Conservation (phyloP, 1,284 basidiomycete species). For the Coriolopsis trogii region DNA sequence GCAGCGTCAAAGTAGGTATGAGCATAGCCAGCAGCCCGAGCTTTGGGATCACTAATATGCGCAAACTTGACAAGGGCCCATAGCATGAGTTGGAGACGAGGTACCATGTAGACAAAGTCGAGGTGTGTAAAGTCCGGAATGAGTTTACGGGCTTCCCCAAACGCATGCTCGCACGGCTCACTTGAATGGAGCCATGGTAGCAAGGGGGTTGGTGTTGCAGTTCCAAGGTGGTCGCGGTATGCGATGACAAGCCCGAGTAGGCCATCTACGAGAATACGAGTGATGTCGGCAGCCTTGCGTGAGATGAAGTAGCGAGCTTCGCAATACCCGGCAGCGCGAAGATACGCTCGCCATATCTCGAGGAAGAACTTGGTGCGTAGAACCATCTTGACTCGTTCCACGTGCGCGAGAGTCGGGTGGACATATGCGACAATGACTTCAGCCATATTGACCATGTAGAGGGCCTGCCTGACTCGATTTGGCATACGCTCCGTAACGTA, state of each 20-base stretch:
- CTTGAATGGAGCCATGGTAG: constrained; percentile 40
- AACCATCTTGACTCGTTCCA: constrained; percentile 37
- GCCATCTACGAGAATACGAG: constrained; percentile 34
- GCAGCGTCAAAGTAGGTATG: constrained; percentile 18
- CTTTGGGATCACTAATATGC: constrained; percentile 7
- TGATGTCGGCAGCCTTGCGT: constrained; percentile 36
- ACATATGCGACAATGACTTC: constrained; percentile 31
- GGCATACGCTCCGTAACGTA: constrained; percentile 12
- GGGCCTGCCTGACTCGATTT: constrained; percentile 14
- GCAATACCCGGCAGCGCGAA: constrained; percentile 27
- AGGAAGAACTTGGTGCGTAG: constrained; percentile 40
- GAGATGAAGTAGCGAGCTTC: constrained; percentile 35
- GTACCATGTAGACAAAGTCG: constrained; percentile 38
- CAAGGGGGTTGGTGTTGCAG: constrained; percentile 20
- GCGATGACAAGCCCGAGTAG: constrained; percentile 35
- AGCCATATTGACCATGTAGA: constrained; percentile 31
- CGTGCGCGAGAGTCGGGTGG: constrained; percentile 21
- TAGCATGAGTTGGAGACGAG: constrained; percentile 28
- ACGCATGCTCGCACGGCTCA: constrained; percentile 40
- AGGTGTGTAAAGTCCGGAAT: constrained; percentile 39
- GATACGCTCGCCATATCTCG: constrained; percentile 35
- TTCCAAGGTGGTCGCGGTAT: constrained; percentile 36
- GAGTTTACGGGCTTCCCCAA: constrained; percentile 36
- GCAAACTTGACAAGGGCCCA: neutral
- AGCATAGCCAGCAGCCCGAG: constrained; percentile 22